Base-by-base conservation (phyloP, 129 eudicot genomes). In the Flaveria sonorensis region DNA sequence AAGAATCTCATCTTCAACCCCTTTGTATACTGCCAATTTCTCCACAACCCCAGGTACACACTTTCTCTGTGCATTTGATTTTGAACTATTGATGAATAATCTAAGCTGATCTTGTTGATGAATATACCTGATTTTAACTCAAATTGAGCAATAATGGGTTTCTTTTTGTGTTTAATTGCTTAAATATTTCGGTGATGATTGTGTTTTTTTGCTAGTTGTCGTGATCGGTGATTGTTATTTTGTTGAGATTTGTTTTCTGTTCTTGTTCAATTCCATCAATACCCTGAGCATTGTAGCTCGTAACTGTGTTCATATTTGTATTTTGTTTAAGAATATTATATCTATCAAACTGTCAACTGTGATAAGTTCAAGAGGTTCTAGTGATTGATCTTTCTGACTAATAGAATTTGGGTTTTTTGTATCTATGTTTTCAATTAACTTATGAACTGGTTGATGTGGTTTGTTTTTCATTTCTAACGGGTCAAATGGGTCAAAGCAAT, bases 11-110 rank as follows among this genome's bases (percentile, higher is more conserved):
- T 73, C 79, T 53, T 57, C 65, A 74, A 56, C 71, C 85, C 79
- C 16, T 59, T 55, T 23, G 13, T 78, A 64, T 26, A 81, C 20
- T 70, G 67, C 45, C 81, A 73, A 10, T 73, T 83, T 65, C 76
- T 52, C 39, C 78, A 42, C 36, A 73, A 79, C 10, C 77, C 77
- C 74, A 77, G 96, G 96, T 90, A 80, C 50, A 57, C 77, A 28
- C 60, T 73, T 20, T 72, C 21, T 73, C 2, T 18, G 32, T 14
- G 50, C 40, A 5, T 36, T 7, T 36, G 40, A 36, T 36, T 36
- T 36, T 4, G 40, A 36, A 36, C 40, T 36, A 1, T n/a, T n/a
- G n/a, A n/a, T n/a, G n/a, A n/a, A n/a, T n/a, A n/a, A n/a, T n/a
- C n/a, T 4, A 36, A 36, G 40, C 40, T 36, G 40, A 36, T 36